phyloP scores from a whole-genome alignment of 257 asterid species.

The Petunia axillaris region DNA sequence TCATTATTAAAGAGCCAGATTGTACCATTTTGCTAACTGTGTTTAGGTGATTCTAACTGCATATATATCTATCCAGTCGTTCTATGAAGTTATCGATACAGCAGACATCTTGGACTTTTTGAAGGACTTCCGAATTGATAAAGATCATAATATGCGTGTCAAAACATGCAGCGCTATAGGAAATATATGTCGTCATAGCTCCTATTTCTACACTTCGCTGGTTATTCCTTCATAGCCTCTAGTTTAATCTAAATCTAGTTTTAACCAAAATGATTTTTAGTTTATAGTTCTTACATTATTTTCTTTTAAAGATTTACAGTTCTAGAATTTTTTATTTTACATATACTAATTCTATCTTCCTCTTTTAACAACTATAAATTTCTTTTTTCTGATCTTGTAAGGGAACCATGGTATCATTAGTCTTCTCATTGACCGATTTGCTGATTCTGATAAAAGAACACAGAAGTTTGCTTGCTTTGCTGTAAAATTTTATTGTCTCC shows the following conservation, averaged over 20 bases:
- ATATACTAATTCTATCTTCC: background rate
- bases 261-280: constrained; percentile 12
- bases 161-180: constrained; percentile 95
- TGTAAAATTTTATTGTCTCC: constrained; percentile 47
- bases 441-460: constrained; percentile 91
- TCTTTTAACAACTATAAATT: background rate
- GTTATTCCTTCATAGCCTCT: constrained; percentile 42
- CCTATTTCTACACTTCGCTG: constrained; percentile 80
- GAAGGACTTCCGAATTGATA: constrained; percentile 74
- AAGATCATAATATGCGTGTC: constrained; percentile 89
- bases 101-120: constrained; percentile 81
- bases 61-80: constrained; percentile 54
- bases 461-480: constrained; percentile 98
- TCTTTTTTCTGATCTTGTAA: constrained; percentile 38
- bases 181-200: constrained; percentile 97
- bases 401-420: constrained; percentile 71
- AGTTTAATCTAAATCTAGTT: background rate
- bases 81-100: constrained; percentile 67
- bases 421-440: constrained; percentile 79
- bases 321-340: background rate
- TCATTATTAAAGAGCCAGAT: background rate
- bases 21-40: background rate
- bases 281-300: constrained; percentile 11
- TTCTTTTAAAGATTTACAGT: constrained; percentile 12
- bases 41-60: constrained; percentile 27